Evolutionary conservation across 108 stramenopile genomes (phyloP).

Genomic region (Pinguiococcus pyrenoidosus): DNA sequence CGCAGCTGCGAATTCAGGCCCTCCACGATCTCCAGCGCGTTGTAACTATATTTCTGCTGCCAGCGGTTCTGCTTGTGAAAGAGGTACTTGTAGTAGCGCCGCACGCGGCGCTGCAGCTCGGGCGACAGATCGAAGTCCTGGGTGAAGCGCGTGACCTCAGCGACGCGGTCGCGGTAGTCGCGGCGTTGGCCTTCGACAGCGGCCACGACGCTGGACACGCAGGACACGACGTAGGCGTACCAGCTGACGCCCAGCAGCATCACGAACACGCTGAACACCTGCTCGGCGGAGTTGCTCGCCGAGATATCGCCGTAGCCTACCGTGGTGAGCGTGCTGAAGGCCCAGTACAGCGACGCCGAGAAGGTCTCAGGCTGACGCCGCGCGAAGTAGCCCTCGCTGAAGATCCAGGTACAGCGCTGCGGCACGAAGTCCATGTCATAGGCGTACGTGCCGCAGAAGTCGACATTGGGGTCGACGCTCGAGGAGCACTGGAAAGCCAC

Average conservation of each 20-base stretch:
- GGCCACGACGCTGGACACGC: constrained; percentile 28
- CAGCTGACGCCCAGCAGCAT: constrained; percentile 35
- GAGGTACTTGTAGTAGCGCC: too few relatives aligned
- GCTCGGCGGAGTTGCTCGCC: constrained; percentile 29
- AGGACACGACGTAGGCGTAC: constrained; percentile 34
- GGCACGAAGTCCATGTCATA: neutral
- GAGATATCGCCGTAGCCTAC: constrained; percentile 40
- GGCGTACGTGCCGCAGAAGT: neutral
- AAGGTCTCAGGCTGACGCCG: constrained; percentile 11
- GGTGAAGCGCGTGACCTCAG: too few relatives aligned
- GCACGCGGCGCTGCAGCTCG: too few relatives aligned
- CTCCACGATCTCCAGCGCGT: constrained; percentile 23
- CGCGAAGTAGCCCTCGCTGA: constrained; percentile 11
- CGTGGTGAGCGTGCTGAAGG: constrained; percentile 37
- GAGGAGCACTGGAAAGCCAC: neutral
- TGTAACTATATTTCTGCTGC: too few relatives aligned
- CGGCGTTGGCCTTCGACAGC: too few relatives aligned
- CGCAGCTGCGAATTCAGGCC: constrained; percentile 21
- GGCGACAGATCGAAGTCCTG: too few relatives aligned
- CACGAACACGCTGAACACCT: constrained; percentile 28
- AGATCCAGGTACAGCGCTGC: neutral
- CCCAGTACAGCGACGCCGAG: constrained; percentile 32
- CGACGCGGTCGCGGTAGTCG: too few relatives aligned
- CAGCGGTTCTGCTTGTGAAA: too few relatives aligned
- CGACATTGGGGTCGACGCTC: neutral